A percentile compares a stretch with the other conserved stretches of the same genome.
These are phyloP conservation scores for Lithocarpus polystachyus DNA, from an alignment of 306 rosid species.

Conservation along the genomic window DNA sequence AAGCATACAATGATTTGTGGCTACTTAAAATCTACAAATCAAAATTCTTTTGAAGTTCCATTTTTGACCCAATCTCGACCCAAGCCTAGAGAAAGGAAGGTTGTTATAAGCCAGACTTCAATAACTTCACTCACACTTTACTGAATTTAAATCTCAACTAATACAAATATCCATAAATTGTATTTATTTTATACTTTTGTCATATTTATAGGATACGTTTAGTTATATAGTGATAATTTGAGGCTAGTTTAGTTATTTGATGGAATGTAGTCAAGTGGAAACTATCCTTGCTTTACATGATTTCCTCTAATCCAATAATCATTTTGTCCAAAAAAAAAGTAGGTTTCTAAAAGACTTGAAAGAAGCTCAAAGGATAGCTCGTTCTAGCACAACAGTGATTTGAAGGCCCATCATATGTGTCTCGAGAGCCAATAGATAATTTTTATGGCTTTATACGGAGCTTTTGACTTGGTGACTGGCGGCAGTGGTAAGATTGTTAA, in stretches of 20 bases:
- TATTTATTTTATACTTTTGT: background rate
- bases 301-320: constrained; percentile 7
- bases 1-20: background rate
- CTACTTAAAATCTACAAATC: background rate
- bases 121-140: background rate
- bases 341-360: constrained; percentile 93
- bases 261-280: background rate
- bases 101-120: background rate
- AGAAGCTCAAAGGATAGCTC: constrained; percentile 88
- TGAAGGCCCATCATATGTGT: constrained; percentile 39
- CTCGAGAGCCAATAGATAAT: constrained; percentile 2
- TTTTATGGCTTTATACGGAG: constrained; percentile 18
- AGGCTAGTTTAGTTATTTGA: constrained; percentile 21
- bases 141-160: background rate
- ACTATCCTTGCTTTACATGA: background rate
- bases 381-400: constrained; percentile 46
- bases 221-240: background rate
- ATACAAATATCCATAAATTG: background rate
- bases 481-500: constrained; percentile 17
- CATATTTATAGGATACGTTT: background rate
- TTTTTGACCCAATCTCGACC: too few species aligned
- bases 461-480: background rate
- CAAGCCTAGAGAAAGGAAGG: background rate
- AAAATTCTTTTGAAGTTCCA: background rate
- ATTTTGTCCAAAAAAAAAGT: constrained; percentile 28